These are phyloP conservation scores for Laguncularia racemosa DNA, from an alignment of 345 rosid genomes.

Conservation along the genomic window DNA sequence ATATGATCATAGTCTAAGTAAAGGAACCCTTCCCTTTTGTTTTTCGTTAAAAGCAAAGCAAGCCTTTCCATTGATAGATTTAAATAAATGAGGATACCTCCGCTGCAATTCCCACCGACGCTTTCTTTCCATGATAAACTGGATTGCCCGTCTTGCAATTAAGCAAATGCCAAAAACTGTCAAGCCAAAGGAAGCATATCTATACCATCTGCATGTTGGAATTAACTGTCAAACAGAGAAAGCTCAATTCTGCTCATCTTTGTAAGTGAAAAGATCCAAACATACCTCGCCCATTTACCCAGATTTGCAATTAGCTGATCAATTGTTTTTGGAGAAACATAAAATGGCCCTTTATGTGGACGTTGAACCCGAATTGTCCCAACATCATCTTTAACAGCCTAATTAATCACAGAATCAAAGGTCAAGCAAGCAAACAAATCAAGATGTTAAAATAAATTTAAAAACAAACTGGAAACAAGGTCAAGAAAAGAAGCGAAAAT, in stretches of 20 bases:
- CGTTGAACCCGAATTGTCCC: slow-evolving; percentile 77
- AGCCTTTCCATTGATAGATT: not conserved
- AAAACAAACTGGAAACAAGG: not conserved
- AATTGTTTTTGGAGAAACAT: slow-evolving; percentile 72
- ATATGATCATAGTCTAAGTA: no score
- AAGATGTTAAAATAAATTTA: not conserved
- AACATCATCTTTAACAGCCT: slow-evolving; percentile 88
- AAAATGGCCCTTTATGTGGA: slow-evolving; percentile 84
- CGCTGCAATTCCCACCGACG: slow-evolving; percentile 36
- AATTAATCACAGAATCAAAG: not conserved
- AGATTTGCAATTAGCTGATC: slow-evolving; percentile 53
- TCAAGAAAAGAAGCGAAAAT: not conserved
- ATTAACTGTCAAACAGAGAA: not conserved
- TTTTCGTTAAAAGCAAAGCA: not conserved
- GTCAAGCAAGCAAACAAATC: not conserved
- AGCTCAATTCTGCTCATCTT: not conserved
- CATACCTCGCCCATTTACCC: slow-evolving; percentile 83
- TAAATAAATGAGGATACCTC: slow-evolving; percentile 28
- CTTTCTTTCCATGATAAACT: slow-evolving; percentile 52
- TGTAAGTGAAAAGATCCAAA: not conserved
- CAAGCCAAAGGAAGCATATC: slow-evolving; percentile 62
- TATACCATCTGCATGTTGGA: slow-evolving; percentile 53
- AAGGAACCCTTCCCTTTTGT: no score
- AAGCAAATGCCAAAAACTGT: slow-evolving; percentile 56
- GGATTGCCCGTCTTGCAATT: slow-evolving; percentile 47